Base-by-base conservation (phyloP, 352 stramenopile genomes). In the Globisporangium radiosum region DNA sequence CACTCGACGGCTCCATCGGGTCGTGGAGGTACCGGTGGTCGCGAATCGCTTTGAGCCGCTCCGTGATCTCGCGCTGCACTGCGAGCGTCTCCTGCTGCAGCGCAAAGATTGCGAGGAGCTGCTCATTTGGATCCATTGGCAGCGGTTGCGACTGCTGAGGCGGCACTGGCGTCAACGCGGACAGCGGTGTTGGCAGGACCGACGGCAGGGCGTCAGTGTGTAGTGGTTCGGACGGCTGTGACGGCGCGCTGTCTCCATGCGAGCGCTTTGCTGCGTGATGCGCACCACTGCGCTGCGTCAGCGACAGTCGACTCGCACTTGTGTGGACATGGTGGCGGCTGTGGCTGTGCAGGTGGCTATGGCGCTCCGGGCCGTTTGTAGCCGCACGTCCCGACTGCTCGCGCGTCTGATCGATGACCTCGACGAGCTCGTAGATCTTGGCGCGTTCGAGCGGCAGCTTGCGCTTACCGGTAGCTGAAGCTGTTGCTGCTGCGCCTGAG, bases 361-460 rank as follows among this genome's bases (percentile, higher is more conserved):
- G 61, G 7, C 55, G 42, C 69, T 13, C 25, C 25, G 25, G 3
- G 25, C 25, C 25, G 2, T 33, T 33, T 33, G 25, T 33, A 33
- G 62, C 53, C 9, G 64, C 65, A 1, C 66, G 40, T 8, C 64
- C 71, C 10, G 69, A 54, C 38, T 72, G 66, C 50, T 75, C 64
- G 51, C 76, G 64, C 13, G 72, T 66, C 50, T 68, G 57, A 60
- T 90, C 80, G 60, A 90, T 90, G n/a, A 75, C 61, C 48, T 76
- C 70, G 47, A 90, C 82, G 25, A 86, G 57, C 44, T 78, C 75
- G 14, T 75, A 64, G 60, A 90, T 90, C 62, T 81, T 81, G 40
- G 58, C 64, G 37, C 81, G 70, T 54, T 84, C 77, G 40, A 82
- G 62, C 48, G 75, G 66, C 50, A 81, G 56, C 53, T 79, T 82